Conservation (phyloP, 768 basidiomycete genomes). For the Hysterangium stoloniferum region DNA sequence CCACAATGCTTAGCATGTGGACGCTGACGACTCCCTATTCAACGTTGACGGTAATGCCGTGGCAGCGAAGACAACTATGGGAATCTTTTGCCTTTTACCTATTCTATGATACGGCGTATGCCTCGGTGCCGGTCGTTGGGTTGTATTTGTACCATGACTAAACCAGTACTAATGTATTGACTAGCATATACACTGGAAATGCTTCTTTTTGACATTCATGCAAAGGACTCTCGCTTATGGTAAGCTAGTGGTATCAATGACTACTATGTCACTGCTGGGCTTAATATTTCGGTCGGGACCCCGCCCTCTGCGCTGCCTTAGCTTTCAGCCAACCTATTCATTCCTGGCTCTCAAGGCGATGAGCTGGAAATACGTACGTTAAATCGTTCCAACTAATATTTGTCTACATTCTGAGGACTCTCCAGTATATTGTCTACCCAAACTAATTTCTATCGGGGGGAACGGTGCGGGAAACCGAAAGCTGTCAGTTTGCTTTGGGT, state of each 20-base stretch:
- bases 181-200: slow-evolving; percentile 61
- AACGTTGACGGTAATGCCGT: slow-evolving; percentile 20
- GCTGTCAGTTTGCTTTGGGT: not conserved
- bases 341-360: slow-evolving; percentile 55
- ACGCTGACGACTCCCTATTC: slow-evolving; percentile 37
- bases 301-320: slow-evolving; percentile 53
- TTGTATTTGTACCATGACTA: not conserved
- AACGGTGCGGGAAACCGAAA: not conserved
- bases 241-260: slow-evolving; percentile 21
- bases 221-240: slow-evolving; percentile 74
- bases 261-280: slow-evolving; percentile 14
- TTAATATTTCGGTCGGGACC: slow-evolving; percentile 35
- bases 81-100: slow-evolving; percentile 51
- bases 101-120: slow-evolving; percentile 65
- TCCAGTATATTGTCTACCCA: slow-evolving; percentile 40
- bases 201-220: slow-evolving; percentile 70
- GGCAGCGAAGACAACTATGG: slow-evolving; percentile 44
- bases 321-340: slow-evolving; percentile 80
- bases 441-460: slow-evolving; percentile 1
- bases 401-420: too few species aligned
- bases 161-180: slow-evolving; percentile 14
- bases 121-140: slow-evolving; percentile 51
- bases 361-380: slow-evolving; percentile 34
- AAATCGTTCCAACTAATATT: slow-evolving; percentile 48
- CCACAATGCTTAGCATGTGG: slow-evolving; percentile 39